Base-by-base conservation (phyloP, 805 yeast species). In the Hanseniaspora hatyaiensis region DNA sequence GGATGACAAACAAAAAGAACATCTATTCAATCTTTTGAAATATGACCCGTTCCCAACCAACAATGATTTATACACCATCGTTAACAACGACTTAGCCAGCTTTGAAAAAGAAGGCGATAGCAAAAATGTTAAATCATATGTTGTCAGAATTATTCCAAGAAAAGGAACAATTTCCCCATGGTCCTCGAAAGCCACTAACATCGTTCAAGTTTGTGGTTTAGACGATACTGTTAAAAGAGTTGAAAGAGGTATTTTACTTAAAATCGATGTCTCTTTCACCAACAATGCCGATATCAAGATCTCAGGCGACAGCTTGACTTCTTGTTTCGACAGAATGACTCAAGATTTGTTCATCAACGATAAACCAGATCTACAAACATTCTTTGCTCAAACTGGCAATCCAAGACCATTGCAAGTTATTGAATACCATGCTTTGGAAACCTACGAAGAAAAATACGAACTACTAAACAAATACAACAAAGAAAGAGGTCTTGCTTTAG, bases 151-250 rank as follows among this genome's bases (percentile, higher is more conserved):
- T 45, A 71, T 87, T 45, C 98, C 99, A 37, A 77, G 97, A 64
- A 70, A 87, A 6, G 98, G 98, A 52, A 92, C 98, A 11, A 89
- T 92, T 54, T 88, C 97, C 22, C 97, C 98, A 29, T 92, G 99
- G 99, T 85, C 96, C 8, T 88, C 97, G 12, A 92, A 92, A 67
- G 99, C 99, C 23, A 88, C 98, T 34, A 89, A 92, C 66, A 92
- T 92, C 55, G 75, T 88, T 45, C 76, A 79, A 49, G 94, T 84
- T 49, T 85, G 95, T 67, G 96, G 96, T 8, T 72, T 92, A 52
- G 74, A 70, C 32, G 70, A 72, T 16, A 74, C 72, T 52, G 71
- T 92, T 41, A 84, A 77, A 59, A 75, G 97, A 57, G 79, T 92
- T 50, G 99, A 92, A 69, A 78, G 98, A 60, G 99, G 98, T 50